Evolutionary conservation across 805 yeast genomes (phyloP), one percentile per base, ranked within the genome.

Genomic region (Candida methanosorbosa): DNA sequence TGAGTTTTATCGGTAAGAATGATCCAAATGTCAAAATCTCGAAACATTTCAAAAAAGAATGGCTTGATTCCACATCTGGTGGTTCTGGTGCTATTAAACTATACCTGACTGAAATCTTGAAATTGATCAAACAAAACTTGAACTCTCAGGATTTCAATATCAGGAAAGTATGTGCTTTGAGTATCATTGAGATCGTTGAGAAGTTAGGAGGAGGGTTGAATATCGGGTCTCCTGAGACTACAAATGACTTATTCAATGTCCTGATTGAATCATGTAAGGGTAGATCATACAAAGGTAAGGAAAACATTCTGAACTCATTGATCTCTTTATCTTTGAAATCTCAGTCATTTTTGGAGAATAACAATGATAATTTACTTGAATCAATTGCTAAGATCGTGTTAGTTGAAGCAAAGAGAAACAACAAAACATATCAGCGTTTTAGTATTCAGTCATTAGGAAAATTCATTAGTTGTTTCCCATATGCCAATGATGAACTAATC

Each of bases 201-300:
- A 59, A 65, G 4, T 54, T 79, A 24, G 67, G 61, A 9, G 37
- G 34, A 9, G 49, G 44, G 7, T 37, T 44, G 9, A 66, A 63
- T 22, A 50, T 45, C 3, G 46, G 50, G 11, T 37, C 49, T 9
- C 34, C 39, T 11, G 41, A 43, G 2, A 41, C 51, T 1, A 40
- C 51, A 4, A 41, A 52, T 4, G 50, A 48, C n/a, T 52, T 85
- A 14, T 72, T 82, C 38, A 56, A 61, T 0, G 60, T 76, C 6
- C 60, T 85, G 30, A 51, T 82, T 14, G 68, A 66, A 20, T 75
- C 94, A 0, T 66, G 78, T 36, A 64, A 68, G 36, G 96, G 96
- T 1, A 73, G 94, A 39, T 72, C 90, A 9, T 90, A 95, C 92
- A 67, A 68, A 13, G 97, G 97, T 5, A 90, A 90, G 48, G 96